Base-by-base conservation (phyloP, 495 filamentous ascomycete genomes). In the Bathelium albidoporum region DNA sequence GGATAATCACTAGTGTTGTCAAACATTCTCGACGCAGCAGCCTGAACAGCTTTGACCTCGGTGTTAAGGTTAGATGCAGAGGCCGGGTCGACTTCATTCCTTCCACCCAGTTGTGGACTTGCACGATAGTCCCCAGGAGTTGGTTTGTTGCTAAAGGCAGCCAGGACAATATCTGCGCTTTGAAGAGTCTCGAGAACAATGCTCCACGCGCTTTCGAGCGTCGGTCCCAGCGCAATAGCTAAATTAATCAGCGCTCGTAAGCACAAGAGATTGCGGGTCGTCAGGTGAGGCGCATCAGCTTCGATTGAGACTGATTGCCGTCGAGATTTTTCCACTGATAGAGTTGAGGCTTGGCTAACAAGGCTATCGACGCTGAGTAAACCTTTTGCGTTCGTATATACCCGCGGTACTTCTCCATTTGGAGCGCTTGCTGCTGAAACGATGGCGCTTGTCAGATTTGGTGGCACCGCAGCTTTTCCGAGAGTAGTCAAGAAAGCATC, bases 401-500 rank as follows among this genome's bases (percentile, higher is more conserved):
- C 80, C 59, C 81, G 77, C 18, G 76, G 65, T 39, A 68, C 73
- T 59, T 87, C 86, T 29, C 49, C 49, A 29, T 55, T 55, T 32
- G 78, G 61, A 29, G 76, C 66, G 2, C 76, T 74, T 2, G 79
- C 79, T 1, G 78, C 66, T 0, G 71, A 68, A 2, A 79, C 64
- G 65, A 82, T 87, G 0, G 86, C 84, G 36, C 82, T 84, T 29
- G 89, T 73, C 18, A 89, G 78, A 69, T 89, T 87, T 7, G 88
- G 81, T 10, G 94, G 94, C 10, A 97, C 88, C 32, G 94, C 89
- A 34, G 92, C 85, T 72, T 98, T 98, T 5, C 89, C 90, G 2
- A 98, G 79, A 0, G 91, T 95, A 4, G 94, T 97, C 28, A 98
- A 76, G 66, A 98, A 95, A 2, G 94, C 93, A 80, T 98, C 94